Evolutionary conservation across 164 flowering plant genomes (phyloP).

Genomic region (Piper betle): DNA sequence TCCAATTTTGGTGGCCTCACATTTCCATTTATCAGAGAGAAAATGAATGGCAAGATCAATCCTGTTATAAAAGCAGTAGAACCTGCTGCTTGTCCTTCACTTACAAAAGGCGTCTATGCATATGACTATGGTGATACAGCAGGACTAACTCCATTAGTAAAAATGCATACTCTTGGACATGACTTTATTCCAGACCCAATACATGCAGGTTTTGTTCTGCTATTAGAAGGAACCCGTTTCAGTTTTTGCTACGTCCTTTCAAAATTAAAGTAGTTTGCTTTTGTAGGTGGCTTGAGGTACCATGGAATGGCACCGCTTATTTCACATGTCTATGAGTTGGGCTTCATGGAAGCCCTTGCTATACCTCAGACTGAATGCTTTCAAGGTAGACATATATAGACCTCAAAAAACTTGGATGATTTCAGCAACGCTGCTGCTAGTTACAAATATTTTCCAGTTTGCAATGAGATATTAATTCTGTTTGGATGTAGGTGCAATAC

Average conservation of each 20-base stretch:
- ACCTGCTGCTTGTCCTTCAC: conserved; percentile 88
- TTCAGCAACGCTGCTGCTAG: neutral
- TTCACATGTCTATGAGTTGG: conserved; percentile 82
- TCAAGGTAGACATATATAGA: conserved; percentile 30
- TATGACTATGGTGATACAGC: conserved; percentile 97
- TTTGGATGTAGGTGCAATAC: conserved; percentile 58
- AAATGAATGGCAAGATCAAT: conserved; percentile 62
- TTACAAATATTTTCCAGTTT: neutral
- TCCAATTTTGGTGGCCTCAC: conserved; percentile 87
- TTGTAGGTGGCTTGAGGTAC: conserved; percentile 81
- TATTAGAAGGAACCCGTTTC: neutral
- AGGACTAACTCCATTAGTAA: conserved; percentile 89
- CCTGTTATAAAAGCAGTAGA: conserved; percentile 86
- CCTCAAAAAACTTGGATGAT: neutral
- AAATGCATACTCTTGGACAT: conserved; percentile 99
- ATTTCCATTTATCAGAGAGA: conserved; percentile 88
- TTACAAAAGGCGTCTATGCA: conserved; percentile 84
- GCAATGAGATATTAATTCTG: neutral
- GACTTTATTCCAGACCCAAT: conserved; percentile 95
- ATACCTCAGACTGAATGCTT: conserved; percentile 91
- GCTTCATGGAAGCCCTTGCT: conserved; percentile 77
- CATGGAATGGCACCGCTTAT: conserved; percentile 98
- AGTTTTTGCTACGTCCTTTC: neutral
- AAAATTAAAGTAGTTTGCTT: conserved; percentile 2
- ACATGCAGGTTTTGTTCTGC: conserved; percentile 59